Conservation (phyloP, 176 grass and related monocot species). For the Microstegium vimineum region DNA sequence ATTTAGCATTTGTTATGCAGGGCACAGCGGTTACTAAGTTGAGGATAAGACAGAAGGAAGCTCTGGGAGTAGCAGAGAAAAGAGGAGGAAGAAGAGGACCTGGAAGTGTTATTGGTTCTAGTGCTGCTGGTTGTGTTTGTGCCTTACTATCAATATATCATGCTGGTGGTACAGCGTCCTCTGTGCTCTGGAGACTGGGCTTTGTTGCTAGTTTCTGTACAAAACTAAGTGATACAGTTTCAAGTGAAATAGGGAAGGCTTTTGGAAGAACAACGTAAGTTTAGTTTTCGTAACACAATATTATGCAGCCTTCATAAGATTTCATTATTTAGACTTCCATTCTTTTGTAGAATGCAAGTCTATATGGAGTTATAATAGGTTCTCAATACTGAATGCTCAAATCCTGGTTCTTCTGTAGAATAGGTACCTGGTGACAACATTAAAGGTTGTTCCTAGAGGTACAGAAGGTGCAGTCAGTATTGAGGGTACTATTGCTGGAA, state of each 20-base stretch:
- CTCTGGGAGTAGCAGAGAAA: constrained; percentile 82
- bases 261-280: constrained; percentile 86
- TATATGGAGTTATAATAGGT: not conserved
- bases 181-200: constrained; percentile 70
- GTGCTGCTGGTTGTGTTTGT: constrained; percentile 67
- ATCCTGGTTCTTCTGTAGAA: constrained; percentile 44
- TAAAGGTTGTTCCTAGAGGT: constrained; percentile 88
- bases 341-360: not conserved
- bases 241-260: constrained; percentile 94
- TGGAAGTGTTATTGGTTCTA: constrained; percentile 84
- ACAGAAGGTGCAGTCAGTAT: constrained; percentile 87
- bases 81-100: constrained; percentile 89
- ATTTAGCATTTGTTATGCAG: constrained; percentile 43
- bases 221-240: constrained; percentile 89
- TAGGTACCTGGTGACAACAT: constrained; percentile 88
- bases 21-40: constrained; percentile 79
- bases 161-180: constrained; percentile 43
- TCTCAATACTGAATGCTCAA: constrained; percentile 5
- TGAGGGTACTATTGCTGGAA: constrained; percentile 84
- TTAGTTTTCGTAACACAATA: constrained; percentile 14
- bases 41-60: constrained; percentile 93
- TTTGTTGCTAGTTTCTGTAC: constrained; percentile 95
- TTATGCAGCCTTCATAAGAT: not conserved
- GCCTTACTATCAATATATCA: constrained; percentile 71
- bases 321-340: not conserved